Base-by-base conservation (phyloP, 768 basidiomycete genomes). In the Suillus americanus region DNA sequence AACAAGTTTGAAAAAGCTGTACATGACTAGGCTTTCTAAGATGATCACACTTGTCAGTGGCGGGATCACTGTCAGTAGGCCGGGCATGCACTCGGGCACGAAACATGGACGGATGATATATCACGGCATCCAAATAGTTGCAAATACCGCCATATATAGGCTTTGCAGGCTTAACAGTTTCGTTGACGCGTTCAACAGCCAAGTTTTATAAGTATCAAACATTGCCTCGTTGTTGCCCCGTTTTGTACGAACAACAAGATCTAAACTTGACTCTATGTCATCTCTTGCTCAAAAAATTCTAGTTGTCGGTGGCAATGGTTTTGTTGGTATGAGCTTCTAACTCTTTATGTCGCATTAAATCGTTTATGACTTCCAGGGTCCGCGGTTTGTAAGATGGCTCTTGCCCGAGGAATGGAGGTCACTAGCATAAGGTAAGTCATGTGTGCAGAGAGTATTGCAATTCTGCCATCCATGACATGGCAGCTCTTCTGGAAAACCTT, bases 301-400 rank as follows among this genome's bases (percentile, higher is more conserved):
- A n/a, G 94, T 99, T 48, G 86, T 99, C 2, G 97, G 97, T n/a
- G 97, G 97, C 53, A 97, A 97, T 79, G 97, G 97, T 6, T 99
- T 97, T 80, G 88, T 99, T 71, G 97, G 96, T 92, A 54, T 37
- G 68, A 65, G 79, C 65, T 13, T n/a, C 25, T 59, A 28, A 33
- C 30, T 64, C 61, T 51, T 37, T 28, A 33, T 25, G 33, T 33
- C 33, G 66, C 23, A 20, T 18, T 64, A 38, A 35, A 41, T 30
- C 64, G n/a, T 62, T 65, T 43, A 67, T 48, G 56, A 40, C 64
- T 28, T 37, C 50, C 76, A 97, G 96, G 97, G 60, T 98, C 97
- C 33, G 91, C 95, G 4, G 86, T 99, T 37, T 98, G 96, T 78
- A 90, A 85, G 72, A 85, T 88, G n/a, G 96, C 95, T 28, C 81